phyloP scores from a whole-genome alignment of 2,329 filamentous ascomycete species.

The Berkeleyomyces rouxiae region DNA sequence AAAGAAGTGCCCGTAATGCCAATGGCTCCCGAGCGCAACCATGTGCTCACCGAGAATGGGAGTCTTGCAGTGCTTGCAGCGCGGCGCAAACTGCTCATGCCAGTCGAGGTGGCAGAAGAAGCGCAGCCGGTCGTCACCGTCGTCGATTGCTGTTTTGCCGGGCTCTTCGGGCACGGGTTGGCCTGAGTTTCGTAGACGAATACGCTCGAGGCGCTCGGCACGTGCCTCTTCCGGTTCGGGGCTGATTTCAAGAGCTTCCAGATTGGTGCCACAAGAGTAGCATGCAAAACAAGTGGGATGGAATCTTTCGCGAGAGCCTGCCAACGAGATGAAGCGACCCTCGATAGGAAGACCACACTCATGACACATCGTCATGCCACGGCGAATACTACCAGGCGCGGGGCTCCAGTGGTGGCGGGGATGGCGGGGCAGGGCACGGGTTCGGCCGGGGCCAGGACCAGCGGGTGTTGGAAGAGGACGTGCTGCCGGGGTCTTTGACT shows the following conservation, averaged over 20 bases:
- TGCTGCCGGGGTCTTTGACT: conserved; percentile 17
- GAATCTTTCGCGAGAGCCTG: conserved; percentile 57
- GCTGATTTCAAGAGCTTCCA: conserved; percentile 93
- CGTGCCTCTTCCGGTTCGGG: conserved; percentile 68
- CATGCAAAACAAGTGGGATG: conserved; percentile 90
- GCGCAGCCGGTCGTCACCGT: conserved; percentile 55
- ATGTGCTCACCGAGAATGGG: conserved; percentile 93
- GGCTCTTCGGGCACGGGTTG: conserved; percentile 45
- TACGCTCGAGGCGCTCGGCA: conserved; percentile 55
- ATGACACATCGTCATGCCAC: conserved; percentile 56
- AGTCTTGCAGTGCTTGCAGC: conserved; percentile 91
- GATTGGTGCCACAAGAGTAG: conserved; percentile 67
- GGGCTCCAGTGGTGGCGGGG: conserved; percentile 43
- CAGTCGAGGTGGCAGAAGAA: conserved; percentile 99
- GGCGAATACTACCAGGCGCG: conserved; percentile 28
- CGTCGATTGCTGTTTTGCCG: conserved; percentile 47
- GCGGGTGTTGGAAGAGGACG: conserved; percentile 34
- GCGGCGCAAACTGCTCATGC: conserved; percentile 83
- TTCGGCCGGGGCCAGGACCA: conserved; percentile 7
- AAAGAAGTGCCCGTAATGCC: conserved; percentile 97
- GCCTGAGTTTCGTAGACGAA: conserved; percentile 41
- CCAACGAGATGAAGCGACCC: conserved; percentile 74
- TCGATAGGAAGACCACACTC: conserved; percentile 74
- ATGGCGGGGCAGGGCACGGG: conserved; percentile 23
- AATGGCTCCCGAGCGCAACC: conserved; percentile 84